Evolutionary conservation across 176 grass and related monocot species (phyloP).

Genomic region (Oryza longistaminata): DNA sequence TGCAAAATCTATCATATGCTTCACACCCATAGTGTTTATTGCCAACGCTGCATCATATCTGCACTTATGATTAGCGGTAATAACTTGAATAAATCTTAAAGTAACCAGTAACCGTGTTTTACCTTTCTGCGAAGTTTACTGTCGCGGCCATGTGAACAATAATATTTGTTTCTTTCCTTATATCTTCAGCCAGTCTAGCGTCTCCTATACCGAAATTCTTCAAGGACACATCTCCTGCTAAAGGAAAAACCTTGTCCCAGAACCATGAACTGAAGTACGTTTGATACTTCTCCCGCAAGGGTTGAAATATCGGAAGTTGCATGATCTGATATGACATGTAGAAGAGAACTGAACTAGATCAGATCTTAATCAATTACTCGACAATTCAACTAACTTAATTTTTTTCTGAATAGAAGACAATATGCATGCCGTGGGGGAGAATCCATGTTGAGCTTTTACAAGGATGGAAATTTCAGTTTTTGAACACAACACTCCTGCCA

Average conservation of each 20-base stretch:
- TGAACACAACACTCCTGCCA: too few relatives aligned
- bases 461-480: too few relatives aligned
- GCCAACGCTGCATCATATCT: constrained; percentile 16
- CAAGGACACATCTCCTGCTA: constrained; percentile 23
- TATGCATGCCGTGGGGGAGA: too few relatives aligned
- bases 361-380: too few relatives aligned
- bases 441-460: too few relatives aligned
- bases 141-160: constrained; percentile 25
- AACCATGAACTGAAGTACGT: constrained; percentile 22
- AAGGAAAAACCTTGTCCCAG: constrained; percentile 22
- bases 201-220: constrained; percentile 30
- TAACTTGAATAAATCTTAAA: neutral
- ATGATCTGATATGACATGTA: constrained; percentile 1
- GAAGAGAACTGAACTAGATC: too few relatives aligned
- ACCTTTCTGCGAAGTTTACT: constrained; percentile 41
- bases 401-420: neutral
- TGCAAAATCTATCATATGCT: neutral
- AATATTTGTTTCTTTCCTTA: constrained; percentile 16
- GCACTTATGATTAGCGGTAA: neutral
- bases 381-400: too few relatives aligned
- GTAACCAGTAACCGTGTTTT: neutral
- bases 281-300: constrained; percentile 17
- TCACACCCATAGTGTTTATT: constrained; percentile 13
- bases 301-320: constrained; percentile 18
- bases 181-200: neutral